phyloP scores from a whole-genome alignment of 2,329 filamentous ascomycete species.

The Clarireedia homoeocarpa region DNA sequence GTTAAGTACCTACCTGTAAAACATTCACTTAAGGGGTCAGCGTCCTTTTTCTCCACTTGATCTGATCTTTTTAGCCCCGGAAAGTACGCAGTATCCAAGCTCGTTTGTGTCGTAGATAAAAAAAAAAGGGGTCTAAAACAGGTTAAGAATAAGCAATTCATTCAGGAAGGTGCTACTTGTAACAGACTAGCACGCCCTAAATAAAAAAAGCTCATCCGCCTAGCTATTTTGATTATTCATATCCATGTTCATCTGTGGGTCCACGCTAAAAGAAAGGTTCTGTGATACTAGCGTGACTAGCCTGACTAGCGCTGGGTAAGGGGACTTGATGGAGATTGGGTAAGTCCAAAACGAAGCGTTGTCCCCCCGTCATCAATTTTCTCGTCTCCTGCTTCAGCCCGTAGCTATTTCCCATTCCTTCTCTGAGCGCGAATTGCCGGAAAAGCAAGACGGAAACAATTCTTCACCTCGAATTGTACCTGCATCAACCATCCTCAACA shows the following conservation, averaged over 20 bases:
- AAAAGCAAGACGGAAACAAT: neutral
- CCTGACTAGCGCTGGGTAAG: neutral
- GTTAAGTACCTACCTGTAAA: too few species aligned
- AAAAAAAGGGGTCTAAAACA: too few species aligned
- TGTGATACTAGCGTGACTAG: neutral
- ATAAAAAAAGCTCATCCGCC: neutral
- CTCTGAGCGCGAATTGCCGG: slow-evolving; percentile 1
- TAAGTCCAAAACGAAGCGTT: slow-evolving; percentile 1
- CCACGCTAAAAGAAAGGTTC: too few species aligned
- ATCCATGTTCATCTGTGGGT: neutral
- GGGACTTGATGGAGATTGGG: neutral
- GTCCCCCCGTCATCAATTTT: slow-evolving; percentile 9
- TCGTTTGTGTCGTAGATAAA: too few species aligned
- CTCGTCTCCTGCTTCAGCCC: neutral
- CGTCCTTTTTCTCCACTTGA: too few species aligned
- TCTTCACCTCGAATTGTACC: neutral
- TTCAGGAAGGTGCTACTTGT: too few species aligned
- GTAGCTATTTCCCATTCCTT: slow-evolving; percentile 1
- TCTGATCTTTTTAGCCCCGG: too few species aligned
- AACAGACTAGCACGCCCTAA: too few species aligned
- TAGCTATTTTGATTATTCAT: neutral
- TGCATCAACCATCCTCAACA: neutral
- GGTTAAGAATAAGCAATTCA: too few species aligned
- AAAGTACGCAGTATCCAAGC: too few species aligned
- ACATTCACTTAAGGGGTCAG: too few species aligned